Base-by-base conservation (phyloP, 768 basidiomycete species). In the Mycena belliarum region DNA sequence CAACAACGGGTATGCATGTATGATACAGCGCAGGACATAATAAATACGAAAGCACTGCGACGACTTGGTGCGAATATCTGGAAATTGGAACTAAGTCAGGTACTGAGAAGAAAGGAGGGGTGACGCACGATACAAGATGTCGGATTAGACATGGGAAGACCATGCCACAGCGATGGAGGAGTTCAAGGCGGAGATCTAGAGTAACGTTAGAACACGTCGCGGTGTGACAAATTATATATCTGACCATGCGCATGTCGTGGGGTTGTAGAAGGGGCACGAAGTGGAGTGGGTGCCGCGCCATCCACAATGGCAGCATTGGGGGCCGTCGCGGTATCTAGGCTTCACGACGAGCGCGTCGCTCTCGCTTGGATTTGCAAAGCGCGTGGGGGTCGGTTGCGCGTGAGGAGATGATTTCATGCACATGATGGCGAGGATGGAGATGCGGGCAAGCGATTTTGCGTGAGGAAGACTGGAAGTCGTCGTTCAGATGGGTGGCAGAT, bases 241-340 rank as follows among this genome's bases (percentile, higher is more conserved):
- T 42, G 2, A 42, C 21, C 44, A 18, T 24, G n/a, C 14, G 40
- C 54, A 56, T 25, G 59, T 60, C 21, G 59, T 37, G 18, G 59
- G 49, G 44, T 60, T 56, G 41, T 54, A 59, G 26, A 60, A 60
- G 21, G 45, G 53, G 41, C 59, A 60, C 14, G 43, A 21, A 6
- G 49, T 18, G 10, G 49, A 51, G 54, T 60, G 59, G 44, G 28
- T 51, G 26, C 59, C 59, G 23, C 53, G 49, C 29, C 43, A 52
- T 44, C 59, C 59, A 24, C 59, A 60, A 26, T 56, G 49, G 44
- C 59, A 60, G 59, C 59, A 60, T 42, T 60, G 59, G 0, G 59
- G 59, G 16, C 56, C 56, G 44, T 47, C 49, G 29, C 53, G 44
- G 49, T 60, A 55, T 7, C 49, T 18, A 5, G 49, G 25, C 6